A percentile compares a stretch with the other conserved stretches of the same genome.
Evolutionary conservation across 2,329 filamentous ascomycete genomes (phyloP).

Genomic region (Diplodia seriata): DNA sequence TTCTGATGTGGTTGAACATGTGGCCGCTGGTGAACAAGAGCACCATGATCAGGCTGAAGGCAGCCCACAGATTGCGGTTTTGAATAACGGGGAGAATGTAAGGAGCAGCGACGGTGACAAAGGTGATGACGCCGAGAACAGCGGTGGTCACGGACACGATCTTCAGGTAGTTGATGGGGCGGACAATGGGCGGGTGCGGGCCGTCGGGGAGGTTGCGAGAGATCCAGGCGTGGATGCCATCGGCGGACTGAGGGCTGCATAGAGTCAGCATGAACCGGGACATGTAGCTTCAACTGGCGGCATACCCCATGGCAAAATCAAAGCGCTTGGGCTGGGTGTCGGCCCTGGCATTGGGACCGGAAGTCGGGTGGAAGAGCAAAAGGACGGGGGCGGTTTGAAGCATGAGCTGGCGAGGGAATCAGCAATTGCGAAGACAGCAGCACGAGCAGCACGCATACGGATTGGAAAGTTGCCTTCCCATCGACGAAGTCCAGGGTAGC

Average conservation of each 20-base stretch:
- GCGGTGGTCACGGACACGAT: conserved; percentile 72
- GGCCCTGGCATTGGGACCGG: conserved; percentile 76
- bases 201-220: conserved; percentile 74
- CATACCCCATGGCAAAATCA: conserved; percentile 83
- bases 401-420: conserved; percentile 68
- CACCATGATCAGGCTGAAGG: conserved; percentile 84
- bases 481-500: conserved; percentile 86
- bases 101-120: conserved; percentile 73
- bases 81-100: conserved; percentile 82
- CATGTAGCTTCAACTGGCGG: conserved; percentile 2
- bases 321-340: conserved; percentile 75
- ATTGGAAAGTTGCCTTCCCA: conserved; percentile 84
- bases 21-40: conserved; percentile 94
- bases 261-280: neutral
- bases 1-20: conserved; percentile 99
- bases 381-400: conserved; percentile 94
- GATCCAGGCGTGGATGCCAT: conserved; percentile 81
- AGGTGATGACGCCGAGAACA: conserved; percentile 72
- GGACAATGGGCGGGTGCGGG: conserved; percentile 77
- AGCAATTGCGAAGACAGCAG: conserved; percentile 34
- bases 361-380: conserved; percentile 83
- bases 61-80: conserved; percentile 94
- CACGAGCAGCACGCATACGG: conserved; percentile 60
- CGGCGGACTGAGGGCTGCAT: conserved; percentile 73
- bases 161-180: conserved; percentile 86